Base-by-base conservation (phyloP, 331 rosid genomes). In the Pyrus hybrid region DNA sequence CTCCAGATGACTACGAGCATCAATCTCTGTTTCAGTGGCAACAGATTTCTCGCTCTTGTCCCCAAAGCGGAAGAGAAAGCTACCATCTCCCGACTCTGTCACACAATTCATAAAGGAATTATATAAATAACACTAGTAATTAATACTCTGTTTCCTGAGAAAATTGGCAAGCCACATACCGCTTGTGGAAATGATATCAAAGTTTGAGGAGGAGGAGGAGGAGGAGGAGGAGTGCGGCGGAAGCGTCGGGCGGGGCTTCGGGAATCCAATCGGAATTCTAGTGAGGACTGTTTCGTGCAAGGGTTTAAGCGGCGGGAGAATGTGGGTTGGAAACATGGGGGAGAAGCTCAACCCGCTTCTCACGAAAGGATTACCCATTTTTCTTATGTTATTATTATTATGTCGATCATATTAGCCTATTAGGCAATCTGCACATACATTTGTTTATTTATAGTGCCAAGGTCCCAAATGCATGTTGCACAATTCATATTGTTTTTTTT, bases 11-110 rank as follows among this genome's bases (percentile, higher is more conserved):
- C 18, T 20, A 18, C 1, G 11, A 51, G 57, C 57, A 17, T 51
- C 64, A 60, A 25, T 60, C 7, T 13, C 64, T 14, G 30, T 60
- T 60, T 60, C 30, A 23, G 64, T 60, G 30, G 64, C 3, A 32
- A 80, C 73, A n/a, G 75, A 81, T 61, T 57, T 71, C 79, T 86
- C 84, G 51, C 74, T 81, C 43, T 81, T 75, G 76, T 67, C 75
- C 57, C 80, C 91, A 61, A 91, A 91, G 35, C 76, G 82, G 81
- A 87, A 91, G 54, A 91, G 1, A 68, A 88, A 29, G 77, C 88
- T 91, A 6, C 96, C 96, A 72, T 91, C 90, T 0, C 80, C 73
- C 80, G 53, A 70, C 80, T 70, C 96, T 90, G 87, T 79, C 86
- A 77, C n/a, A 54, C 61, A 54, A 20, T 6, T 21, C 61, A 54